Evolutionary conservation across 2,329 filamentous ascomycete genomes (phyloP), one percentile per base, ranked within the genome.

Genomic region (Aspergillus aculeatinus): DNA sequence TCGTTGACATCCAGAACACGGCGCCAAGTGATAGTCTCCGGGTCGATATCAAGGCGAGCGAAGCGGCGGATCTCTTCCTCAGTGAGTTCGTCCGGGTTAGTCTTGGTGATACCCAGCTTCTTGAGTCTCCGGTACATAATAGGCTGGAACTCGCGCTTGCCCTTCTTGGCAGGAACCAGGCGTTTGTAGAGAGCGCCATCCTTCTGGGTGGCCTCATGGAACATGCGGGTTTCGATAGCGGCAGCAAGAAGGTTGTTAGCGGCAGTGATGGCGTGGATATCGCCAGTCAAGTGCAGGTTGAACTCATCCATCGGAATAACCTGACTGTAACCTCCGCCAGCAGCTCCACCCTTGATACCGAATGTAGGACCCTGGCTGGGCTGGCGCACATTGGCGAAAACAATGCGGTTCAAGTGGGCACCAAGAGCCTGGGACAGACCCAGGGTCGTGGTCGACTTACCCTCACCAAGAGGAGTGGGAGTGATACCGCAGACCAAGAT

Each of bases 261-360:
- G 29, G 94, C 94, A 56, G 92, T 92, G 72, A 99, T 95, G 66
- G 95, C 95, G 76, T 99, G 95, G 59, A 99, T 98, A 75, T 99
- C 95, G 70, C 95, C 95, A 58, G 95, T 99, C 71, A 99, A 81
- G 77, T 99, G 95, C 73, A 99, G 82, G 79, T 99, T 99, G 83
- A 99, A 99, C 77, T 99, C 95, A 70, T 99, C 95, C 95, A 99
- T 99, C 60, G 95, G 95, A 70, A 99, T 98, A 72, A 99, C 95
- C 77, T 99, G 95, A 76, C 92, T 96, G 85, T 98, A 99, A 44
- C 95, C 95, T 76, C 95, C 95, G 71, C 95, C 95, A 59, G 95
- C 95, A 61, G 95, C 95, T 71, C 95, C 95, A 64, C 95, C 95
- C 83, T 99, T 99, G 84, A 99, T 98, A 71, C 95, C 95, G 75